A percentile compares a stretch with the other conserved stretches of the same genome.
phyloP scores from a whole-genome alignment of 305 asterid genomes.

The Solanum hybrid region DNA sequence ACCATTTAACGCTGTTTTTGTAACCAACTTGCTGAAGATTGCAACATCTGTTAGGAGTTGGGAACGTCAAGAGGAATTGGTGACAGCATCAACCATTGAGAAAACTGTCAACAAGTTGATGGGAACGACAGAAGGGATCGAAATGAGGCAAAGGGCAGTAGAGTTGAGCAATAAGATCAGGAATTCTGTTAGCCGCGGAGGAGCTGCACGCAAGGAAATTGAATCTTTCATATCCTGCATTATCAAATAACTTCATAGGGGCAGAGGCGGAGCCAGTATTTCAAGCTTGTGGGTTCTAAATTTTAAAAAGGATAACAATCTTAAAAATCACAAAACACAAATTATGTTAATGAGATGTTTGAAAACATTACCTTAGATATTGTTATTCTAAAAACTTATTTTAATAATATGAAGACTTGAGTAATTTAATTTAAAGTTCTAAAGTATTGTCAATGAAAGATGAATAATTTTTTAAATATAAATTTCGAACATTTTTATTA shows the following conservation, averaged over 20 bases:
- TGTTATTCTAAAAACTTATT: neutral
- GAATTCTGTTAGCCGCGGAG: constrained; percentile 34
- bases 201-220: constrained; percentile 26
- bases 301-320: neutral
- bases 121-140: constrained; percentile 36
- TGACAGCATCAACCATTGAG: constrained; percentile 22
- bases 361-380: neutral
- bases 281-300: neutral
- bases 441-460: no score
- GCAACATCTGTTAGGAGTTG: constrained; percentile 38
- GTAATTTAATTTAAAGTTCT: neutral
- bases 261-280: neutral
- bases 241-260: constrained; percentile 7
- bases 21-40: constrained; percentile 28
- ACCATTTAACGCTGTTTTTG: constrained; percentile 35
- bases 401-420: neutral
- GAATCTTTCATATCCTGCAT: constrained; percentile 42
- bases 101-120: constrained; percentile 27
- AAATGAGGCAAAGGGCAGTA: constrained; percentile 43
- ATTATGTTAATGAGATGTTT: neutral
- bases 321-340: neutral
- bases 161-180: constrained; percentile 29
- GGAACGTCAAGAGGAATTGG: constrained; percentile 20
- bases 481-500: no score
- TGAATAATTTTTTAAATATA: neutral